Evolutionary conservation across 2,329 filamentous ascomycete genomes (phyloP).

Genomic region (Aspergillus carbonarius): DNA sequence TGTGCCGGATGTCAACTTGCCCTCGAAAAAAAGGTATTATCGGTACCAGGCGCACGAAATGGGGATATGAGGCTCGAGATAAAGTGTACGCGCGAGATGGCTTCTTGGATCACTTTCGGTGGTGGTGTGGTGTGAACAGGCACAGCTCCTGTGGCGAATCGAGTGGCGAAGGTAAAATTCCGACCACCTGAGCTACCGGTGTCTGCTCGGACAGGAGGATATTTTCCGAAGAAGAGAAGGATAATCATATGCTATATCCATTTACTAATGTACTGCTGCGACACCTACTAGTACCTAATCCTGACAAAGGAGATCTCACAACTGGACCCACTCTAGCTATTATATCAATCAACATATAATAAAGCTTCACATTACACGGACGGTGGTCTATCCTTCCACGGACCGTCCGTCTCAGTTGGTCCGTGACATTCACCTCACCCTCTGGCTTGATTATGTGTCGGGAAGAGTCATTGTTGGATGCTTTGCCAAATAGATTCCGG

Average conservation of each 20-base stretch:
- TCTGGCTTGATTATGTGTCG: no score
- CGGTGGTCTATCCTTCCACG: no score
- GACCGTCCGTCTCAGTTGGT: no score
- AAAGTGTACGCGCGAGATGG: not conserved
- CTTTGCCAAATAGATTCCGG: no score
- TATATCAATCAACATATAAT: no score
- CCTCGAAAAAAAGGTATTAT: not conserved
- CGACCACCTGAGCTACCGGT: constrained; percentile 11
- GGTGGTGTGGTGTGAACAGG: not conserved
- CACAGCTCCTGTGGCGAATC: constrained; percentile 1
- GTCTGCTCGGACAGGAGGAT: constrained; percentile 12
- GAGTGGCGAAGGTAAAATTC: constrained; percentile 9
- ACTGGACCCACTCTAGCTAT: not conserved
- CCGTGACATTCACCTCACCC: no score
- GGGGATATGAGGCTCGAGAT: not conserved
- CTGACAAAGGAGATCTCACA: not conserved
- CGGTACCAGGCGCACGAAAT: not conserved
- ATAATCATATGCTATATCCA: not conserved
- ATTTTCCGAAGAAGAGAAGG: constrained; percentile 14
- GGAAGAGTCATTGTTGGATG: no score
- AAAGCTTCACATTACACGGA: no score
- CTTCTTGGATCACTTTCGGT: not conserved
- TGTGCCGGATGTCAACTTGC: not conserved
- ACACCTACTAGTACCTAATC: not conserved
- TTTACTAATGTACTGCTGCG: not conserved